These are phyloP conservation scores for Neonectria ditissima DNA, from an alignment of 2,329 filamentous ascomycete genomes.

Conservation along the genomic window DNA sequence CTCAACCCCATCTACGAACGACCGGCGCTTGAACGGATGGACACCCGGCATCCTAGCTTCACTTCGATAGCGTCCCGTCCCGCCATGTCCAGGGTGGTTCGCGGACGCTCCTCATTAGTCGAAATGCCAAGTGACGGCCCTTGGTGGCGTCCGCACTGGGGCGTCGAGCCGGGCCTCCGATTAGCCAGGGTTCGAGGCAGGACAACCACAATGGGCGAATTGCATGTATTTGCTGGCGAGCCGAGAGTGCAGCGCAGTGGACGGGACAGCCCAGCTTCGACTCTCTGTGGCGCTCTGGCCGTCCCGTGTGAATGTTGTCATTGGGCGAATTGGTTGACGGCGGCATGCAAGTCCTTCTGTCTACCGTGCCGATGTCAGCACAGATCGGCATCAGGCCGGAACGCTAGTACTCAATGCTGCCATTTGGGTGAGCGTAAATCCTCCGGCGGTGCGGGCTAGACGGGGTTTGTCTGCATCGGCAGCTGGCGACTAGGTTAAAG, in stretches of 20 bases:
- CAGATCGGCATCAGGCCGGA: background rate
- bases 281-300: background rate
- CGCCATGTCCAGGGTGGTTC: background rate
- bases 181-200: slow-evolving; percentile 30
- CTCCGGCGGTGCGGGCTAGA: background rate
- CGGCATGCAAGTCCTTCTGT: background rate
- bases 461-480: background rate
- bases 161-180: slow-evolving; percentile 10
- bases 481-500: slow-evolving; percentile 11
- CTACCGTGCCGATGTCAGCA: background rate
- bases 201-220: background rate
- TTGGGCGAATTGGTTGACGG: background rate
- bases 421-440: background rate
- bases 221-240: background rate
- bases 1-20: background rate
- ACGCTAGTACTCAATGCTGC: background rate
- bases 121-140: slow-evolving; percentile 37
- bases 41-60: background rate
- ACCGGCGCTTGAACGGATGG: background rate
- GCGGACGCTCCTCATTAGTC: background rate
- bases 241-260: background rate
- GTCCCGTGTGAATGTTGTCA: background rate
- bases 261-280: background rate
- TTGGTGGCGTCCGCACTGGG: slow-evolving; percentile 34
- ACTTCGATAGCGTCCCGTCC: background rate